Conservation (phyloP, 2,329 filamentous ascomycete species). For the Paradendryphiella salina region DNA sequence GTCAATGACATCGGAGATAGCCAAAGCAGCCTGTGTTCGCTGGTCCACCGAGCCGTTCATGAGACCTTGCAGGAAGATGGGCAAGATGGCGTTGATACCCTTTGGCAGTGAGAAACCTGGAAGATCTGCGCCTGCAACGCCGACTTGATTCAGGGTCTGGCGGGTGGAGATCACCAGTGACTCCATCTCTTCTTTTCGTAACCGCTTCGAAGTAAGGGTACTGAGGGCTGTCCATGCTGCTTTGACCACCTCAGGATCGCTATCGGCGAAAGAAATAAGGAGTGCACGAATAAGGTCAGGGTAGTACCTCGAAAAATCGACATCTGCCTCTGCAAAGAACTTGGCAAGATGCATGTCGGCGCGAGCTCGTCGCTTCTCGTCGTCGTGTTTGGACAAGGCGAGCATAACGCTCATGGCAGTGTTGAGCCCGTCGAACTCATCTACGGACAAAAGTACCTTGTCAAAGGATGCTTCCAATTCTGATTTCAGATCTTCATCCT, state of each 20-base stretch:
- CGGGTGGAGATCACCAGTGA: conserved; percentile 82
- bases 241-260: conserved; percentile 82
- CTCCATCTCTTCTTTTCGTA: conserved; percentile 98
- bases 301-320: conserved; percentile 95
- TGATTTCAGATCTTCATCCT: conserved; percentile 70
- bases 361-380: conserved; percentile 78
- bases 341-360: conserved; percentile 79
- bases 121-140: conserved; percentile 80
- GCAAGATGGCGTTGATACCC: conserved; percentile 93
- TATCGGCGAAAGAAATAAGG: conserved; percentile 88
- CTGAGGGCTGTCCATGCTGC: conserved; percentile 84
- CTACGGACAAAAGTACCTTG: conserved; percentile 86
- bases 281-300: conserved; percentile 91
- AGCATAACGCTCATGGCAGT: conserved; percentile 94
- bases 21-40: conserved; percentile 85
- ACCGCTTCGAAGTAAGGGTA: conserved; percentile 76
- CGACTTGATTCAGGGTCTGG: conserved; percentile 83
- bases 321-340: conserved; percentile 78
- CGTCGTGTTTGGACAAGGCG: conserved; percentile 85
- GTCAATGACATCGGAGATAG: conserved; percentile 94
- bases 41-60: conserved; percentile 96
- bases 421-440: conserved; percentile 94
- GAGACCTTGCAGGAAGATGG: conserved; percentile 95
- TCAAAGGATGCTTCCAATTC: conserved; percentile 85
- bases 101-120: conserved; percentile 90